Conservation (phyloP, 75 land plant genomes). For the Picea glauca region DNA sequence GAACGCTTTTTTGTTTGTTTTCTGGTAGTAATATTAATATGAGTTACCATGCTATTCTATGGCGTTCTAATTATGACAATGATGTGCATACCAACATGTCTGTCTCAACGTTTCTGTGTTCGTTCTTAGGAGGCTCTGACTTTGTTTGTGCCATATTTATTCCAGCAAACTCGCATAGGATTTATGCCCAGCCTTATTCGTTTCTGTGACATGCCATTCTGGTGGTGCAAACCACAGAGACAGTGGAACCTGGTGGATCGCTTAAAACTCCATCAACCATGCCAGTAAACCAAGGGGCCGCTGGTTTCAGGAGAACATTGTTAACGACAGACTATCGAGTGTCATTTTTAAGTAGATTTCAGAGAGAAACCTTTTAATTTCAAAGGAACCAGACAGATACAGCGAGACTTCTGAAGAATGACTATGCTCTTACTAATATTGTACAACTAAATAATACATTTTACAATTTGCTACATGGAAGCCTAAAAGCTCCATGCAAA, state of each 20-base stretch:
- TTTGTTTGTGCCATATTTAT: too few relatives aligned
- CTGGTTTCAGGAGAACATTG: background rate
- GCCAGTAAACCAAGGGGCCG: background rate
- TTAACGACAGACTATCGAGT: background rate
- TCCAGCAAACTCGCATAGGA: too few relatives aligned
- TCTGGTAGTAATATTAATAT: background rate
- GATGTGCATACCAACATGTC: too few relatives aligned
- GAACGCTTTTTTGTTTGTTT: background rate
- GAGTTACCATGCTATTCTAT: too few relatives aligned
- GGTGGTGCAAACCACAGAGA: background rate
- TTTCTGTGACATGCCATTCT: background rate
- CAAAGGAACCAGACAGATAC: background rate
- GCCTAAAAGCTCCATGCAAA: background rate
- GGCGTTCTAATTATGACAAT: too few relatives aligned
- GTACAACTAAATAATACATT: constrained; percentile 1
- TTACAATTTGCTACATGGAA: constrained; percentile 1
- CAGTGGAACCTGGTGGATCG: background rate
- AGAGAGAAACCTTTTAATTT: background rate
- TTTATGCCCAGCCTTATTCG: too few relatives aligned
- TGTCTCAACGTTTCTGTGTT: too few relatives aligned
- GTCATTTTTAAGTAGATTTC: background rate
- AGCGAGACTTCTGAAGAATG: background rate
- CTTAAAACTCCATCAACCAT: background rate
- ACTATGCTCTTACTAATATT: background rate
- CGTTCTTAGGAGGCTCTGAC: too few relatives aligned